Conservation (phyloP, 2,329 filamentous ascomycete species). For the Grosmannia huntii region DNA sequence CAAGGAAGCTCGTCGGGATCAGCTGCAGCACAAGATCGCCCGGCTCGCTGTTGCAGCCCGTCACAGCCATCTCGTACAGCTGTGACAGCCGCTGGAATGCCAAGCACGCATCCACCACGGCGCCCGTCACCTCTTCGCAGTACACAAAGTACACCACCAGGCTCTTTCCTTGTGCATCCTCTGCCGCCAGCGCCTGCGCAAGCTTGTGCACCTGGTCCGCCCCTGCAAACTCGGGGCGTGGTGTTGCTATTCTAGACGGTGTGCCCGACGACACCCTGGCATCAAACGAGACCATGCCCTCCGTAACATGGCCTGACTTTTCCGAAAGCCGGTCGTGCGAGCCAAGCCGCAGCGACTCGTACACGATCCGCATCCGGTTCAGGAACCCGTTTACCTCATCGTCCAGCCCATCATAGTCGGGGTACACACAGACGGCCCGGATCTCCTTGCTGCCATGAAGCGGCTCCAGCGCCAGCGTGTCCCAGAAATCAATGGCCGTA, state of each 20-base stretch:
- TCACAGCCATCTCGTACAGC: conserved; percentile 36
- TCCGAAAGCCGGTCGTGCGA: conserved; percentile 40
- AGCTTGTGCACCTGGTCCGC: conserved; percentile 36
- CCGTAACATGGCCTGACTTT: conserved; percentile 25
- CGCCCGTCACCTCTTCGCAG: conserved; percentile 45
- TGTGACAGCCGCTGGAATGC: conserved; percentile 64
- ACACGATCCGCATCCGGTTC: conserved; percentile 53
- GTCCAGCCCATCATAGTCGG: conserved; percentile 48
- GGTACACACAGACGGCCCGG: conserved; percentile 57
- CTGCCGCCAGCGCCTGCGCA: conserved; percentile 30
- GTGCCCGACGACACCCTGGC: conserved; percentile 7
- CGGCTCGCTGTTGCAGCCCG: conserved; percentile 20
- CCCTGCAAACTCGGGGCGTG: conserved; percentile 31
- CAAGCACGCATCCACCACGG: conserved; percentile 57
- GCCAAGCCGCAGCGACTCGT: conserved; percentile 63
- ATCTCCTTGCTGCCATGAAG: conserved; percentile 60
- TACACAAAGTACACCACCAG: conserved; percentile 70
- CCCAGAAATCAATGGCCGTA: conserved; percentile 68
- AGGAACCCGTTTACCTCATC: conserved; percentile 52
- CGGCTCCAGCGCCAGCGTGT: conserved; percentile 62
- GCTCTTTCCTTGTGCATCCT: conserved; percentile 37
- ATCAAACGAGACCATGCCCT: conserved; percentile 38
- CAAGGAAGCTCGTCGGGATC: conserved; percentile 54
- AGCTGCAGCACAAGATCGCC: conserved; percentile 70
- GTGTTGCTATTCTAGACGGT: conserved; percentile 9